Percentiles rank a stretch among this genome's conserved stretches.
These are phyloP conservation scores for Dothidotthia symphoricarpi DNA, from an alignment of 2,329 filamentous ascomycete species.

Conservation along the genomic window DNA sequence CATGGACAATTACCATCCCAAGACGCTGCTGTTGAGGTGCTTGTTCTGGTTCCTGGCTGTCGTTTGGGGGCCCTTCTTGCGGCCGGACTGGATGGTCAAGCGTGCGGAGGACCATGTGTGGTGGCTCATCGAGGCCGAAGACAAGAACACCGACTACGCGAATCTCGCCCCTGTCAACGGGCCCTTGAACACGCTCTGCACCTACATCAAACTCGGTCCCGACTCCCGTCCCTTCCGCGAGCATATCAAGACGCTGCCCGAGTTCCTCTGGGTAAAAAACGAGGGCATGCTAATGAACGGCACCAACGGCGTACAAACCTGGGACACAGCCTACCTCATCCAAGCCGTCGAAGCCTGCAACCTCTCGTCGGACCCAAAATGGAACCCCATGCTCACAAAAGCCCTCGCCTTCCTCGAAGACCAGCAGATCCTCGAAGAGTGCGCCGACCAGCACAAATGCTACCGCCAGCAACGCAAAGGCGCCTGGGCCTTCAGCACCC, in stretches of 20 bases:
- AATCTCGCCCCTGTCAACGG: conserved; percentile 85
- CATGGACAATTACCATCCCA: conserved; percentile 89
- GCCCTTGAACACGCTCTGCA: conserved; percentile 84
- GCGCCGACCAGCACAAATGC: conserved; percentile 70
- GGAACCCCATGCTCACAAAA: conserved; percentile 77
- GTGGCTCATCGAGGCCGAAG: conserved; percentile 83
- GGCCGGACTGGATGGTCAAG: conserved; percentile 63
- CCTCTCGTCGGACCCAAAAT: conserved; percentile 72
- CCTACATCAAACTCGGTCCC: conserved; percentile 81
- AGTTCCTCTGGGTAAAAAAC: conserved; percentile 86
- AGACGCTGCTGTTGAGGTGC: conserved; percentile 76
- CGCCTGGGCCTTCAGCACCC: conserved; percentile 94
- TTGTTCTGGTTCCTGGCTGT: conserved; percentile 77
- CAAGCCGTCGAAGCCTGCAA: conserved; percentile 79
- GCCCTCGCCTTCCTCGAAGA: conserved; percentile 83
- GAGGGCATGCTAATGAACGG: conserved; percentile 95
- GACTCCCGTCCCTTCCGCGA: conserved; percentile 68
- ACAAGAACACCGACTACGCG: conserved; percentile 86
- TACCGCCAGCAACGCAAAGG: conserved; percentile 92
- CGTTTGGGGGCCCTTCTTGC: conserved; percentile 76
- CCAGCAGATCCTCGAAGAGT: conserved; percentile 86
- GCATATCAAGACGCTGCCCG: conserved; percentile 77
- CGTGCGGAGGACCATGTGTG: conserved; percentile 78
- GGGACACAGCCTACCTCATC: conserved; percentile 91
- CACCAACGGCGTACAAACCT: conserved; percentile 96